Percentiles rank a stretch among this genome's conserved stretches.
Conservation (phyloP, 1,284 basidiomycete genomes). For the Schizophyllum amplum region DNA sequence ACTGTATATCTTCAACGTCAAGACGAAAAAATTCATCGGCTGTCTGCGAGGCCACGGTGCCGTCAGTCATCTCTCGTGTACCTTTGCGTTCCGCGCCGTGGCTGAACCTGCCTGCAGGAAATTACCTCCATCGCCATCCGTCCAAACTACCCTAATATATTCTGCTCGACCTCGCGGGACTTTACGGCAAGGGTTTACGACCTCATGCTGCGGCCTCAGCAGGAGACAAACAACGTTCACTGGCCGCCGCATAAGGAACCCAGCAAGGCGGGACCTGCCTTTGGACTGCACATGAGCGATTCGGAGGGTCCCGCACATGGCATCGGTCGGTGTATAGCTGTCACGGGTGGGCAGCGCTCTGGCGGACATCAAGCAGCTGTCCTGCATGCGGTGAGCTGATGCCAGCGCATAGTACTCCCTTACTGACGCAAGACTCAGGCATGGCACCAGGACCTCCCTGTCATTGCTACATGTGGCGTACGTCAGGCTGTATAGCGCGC, state of each 20-base stretch:
- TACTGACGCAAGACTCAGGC: conserved; percentile 31
- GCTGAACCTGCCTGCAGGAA: too few relatives aligned
- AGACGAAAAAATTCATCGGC: conserved; percentile 30
- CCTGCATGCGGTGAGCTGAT: conserved; percentile 44
- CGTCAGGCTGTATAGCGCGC: conserved; percentile 15
- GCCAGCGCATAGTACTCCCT: neutral
- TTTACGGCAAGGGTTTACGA: conserved; percentile 60
- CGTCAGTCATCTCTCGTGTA: conserved; percentile 43
- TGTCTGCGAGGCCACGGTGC: conserved; percentile 61
- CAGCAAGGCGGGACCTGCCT: conserved; percentile 58
- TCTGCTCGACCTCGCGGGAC: conserved; percentile 64
- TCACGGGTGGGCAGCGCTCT: conserved; percentile 59
- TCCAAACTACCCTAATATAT: conserved; percentile 44
- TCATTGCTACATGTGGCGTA: conserved; percentile 71
- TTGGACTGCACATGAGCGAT: conserved; percentile 54
- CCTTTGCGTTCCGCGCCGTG: too few relatives aligned
- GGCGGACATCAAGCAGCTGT: conserved; percentile 67
- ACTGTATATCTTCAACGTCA: conserved; percentile 44
- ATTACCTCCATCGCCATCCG: conserved; percentile 63
- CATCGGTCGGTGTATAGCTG: conserved; percentile 50
- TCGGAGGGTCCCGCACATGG: conserved; percentile 42
- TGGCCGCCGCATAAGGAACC: conserved; percentile 46
- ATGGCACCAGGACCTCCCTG: conserved; percentile 51
- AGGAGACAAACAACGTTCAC: conserved; percentile 38
- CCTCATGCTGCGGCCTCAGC: conserved; percentile 30